Conservation (phyloP, 2,329 filamentous ascomycete species). For the Cylindrodendrum hubeiense region DNA sequence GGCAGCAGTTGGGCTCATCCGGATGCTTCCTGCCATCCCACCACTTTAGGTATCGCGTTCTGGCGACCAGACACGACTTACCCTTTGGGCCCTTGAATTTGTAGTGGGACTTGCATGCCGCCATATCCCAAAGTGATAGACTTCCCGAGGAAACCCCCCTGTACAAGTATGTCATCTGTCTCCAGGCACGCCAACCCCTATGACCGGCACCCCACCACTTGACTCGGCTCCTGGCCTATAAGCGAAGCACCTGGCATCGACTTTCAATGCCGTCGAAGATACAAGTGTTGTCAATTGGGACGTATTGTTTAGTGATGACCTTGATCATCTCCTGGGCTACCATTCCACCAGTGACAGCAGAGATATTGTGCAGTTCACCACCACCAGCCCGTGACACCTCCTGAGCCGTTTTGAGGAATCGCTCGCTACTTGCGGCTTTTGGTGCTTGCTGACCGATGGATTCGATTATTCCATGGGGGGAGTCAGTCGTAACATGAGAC, state of each 20-base stretch:
- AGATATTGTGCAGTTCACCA: conserved; percentile 92
- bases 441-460: conserved; percentile 58
- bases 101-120: conserved; percentile 6
- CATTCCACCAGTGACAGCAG: conserved; percentile 88
- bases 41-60: not conserved
- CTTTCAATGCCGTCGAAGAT: conserved; percentile 77
- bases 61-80: not conserved
- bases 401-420: conserved; percentile 66
- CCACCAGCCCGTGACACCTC: conserved; percentile 83
- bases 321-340: conserved; percentile 99
- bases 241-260: conserved; percentile 68
- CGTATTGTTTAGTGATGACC: conserved; percentile 79
- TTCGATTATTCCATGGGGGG: conserved; percentile 66
- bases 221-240: conserved; percentile 49
- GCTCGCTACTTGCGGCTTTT: conserved; percentile 62
- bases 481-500: conserved; percentile 57
- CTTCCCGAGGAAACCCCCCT: conserved; percentile 1
- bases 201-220: not conserved
- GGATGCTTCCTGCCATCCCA: not conserved
- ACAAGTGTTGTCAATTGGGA: conserved; percentile 78
- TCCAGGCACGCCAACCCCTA: conserved; percentile 1
- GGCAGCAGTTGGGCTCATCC: not conserved
- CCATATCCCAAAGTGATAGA: not conserved
- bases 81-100: not conserved
- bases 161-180: not conserved